Evolutionary conservation across 345 rosid species (phyloP), one percentile per base, ranked within the genome.

Genomic region (Kernera saxatilis): DNA sequence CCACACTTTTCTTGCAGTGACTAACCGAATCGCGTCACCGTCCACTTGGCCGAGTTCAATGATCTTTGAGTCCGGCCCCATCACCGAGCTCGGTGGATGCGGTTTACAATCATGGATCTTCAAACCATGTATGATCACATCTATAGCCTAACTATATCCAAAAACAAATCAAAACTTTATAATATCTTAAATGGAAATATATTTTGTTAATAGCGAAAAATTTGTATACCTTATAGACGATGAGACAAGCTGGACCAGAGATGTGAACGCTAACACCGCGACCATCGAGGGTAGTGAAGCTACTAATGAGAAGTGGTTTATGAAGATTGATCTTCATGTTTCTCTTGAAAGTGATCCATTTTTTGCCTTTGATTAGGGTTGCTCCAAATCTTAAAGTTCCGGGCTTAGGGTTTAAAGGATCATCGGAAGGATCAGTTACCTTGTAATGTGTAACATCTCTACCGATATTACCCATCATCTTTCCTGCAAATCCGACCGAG

Each of bases 311-410:
- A 10, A 55, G 26, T 2, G 41, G 61, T 55, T 55, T 55, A 19
- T 55, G 26, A 3, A 55, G 61, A 1, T 32, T 32, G 61, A 55
- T 55, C 15, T 55, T 55, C 61, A 32, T 32, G 41, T 33, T 55
- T 11, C 61, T 33, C 11, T 55, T 55, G 61, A 55, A 55, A 5
- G 61, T 55, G 41, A 55, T 55, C 61, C 61, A 55, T 18, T 55
- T 55, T 33, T 55, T 55, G 9, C 26, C 61, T 55, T 55, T 32
- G 61, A 55, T 33, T 36, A 55, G 25, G 6, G 41, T 55, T 18
- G 61, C 61, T 32, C 26, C 41, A 3, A 32, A 55, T 55, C 61
- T 52, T 6, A 55, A 19, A 33, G 60, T 55, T 32, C 60, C 60
- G 35, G 26, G 60, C 32, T 32, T 55, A 18, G 41, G 60, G 25